A percentile compares a stretch with the other conserved stretches of the same genome.
phyloP scores from a whole-genome alignment of 331 rosid genomes.

The Acacia pycnantha region DNA sequence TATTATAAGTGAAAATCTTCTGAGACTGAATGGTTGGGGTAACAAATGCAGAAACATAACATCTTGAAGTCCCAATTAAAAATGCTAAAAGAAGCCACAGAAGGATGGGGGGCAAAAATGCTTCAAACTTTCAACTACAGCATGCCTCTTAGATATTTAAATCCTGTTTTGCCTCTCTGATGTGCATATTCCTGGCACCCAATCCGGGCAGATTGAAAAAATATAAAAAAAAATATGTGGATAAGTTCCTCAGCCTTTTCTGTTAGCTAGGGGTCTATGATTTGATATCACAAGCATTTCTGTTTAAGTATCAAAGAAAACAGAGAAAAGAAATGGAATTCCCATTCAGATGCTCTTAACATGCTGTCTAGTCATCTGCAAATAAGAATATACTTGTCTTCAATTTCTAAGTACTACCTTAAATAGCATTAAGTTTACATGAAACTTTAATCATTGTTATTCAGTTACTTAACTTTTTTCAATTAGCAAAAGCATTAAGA shows the following conservation, averaged over 20 bases:
- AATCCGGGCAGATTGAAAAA: background rate
- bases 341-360: background rate
- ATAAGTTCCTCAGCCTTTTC: background rate
- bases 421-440: constrained; percentile 14
- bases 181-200: background rate
- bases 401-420: constrained; percentile 13
- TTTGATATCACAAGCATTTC: constrained; percentile 7
- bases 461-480: background rate
- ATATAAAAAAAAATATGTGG: background rate
- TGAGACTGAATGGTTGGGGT: background rate
- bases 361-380: constrained; percentile 11
- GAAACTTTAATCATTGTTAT: background rate
- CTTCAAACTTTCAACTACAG: background rate
- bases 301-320: background rate
- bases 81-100: background rate
- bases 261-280: background rate
- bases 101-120: background rate
- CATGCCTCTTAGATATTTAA: background rate
- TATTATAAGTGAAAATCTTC: background rate
- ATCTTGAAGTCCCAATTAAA: background rate
- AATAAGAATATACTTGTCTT: constrained; percentile 5
- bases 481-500: background rate
- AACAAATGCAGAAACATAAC: background rate
- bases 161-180: background rate
- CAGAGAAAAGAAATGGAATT: background rate